These are phyloP conservation scores for Xylaria sp. DNA, from an alignment of 2,329 filamentous ascomycete species.

Conservation along the genomic window DNA sequence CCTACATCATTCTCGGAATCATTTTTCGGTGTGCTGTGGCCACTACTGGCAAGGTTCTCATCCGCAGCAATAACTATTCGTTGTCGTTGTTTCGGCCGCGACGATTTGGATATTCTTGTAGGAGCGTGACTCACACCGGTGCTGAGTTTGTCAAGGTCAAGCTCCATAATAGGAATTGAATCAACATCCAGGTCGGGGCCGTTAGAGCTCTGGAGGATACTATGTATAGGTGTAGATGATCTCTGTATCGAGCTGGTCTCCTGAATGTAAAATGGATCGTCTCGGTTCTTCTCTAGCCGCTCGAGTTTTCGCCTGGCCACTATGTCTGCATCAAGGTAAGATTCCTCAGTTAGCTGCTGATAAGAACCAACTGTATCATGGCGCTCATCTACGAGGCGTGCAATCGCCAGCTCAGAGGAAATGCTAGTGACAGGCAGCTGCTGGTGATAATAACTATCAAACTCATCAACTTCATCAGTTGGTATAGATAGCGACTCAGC, in stretches of 20 bases:
- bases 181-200: conserved; percentile 87
- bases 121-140: conserved; percentile 40
- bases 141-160: conserved; percentile 71
- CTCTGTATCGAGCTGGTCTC: conserved; percentile 60
- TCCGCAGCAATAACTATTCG: conserved; percentile 73
- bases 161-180: conserved; percentile 92
- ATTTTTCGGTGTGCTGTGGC: conserved; percentile 55
- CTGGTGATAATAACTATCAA: conserved; percentile 70
- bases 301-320: conserved; percentile 76
- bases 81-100: conserved; percentile 54
- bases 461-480: conserved; percentile 66
- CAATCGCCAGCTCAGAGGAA: conserved; percentile 62
- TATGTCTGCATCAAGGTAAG: conserved; percentile 74
- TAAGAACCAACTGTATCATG: conserved; percentile 61
- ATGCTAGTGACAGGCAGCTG: conserved; percentile 57
- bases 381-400: conserved; percentile 52
- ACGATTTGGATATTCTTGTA: conserved; percentile 34
- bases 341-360: conserved; percentile 66
- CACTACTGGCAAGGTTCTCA: conserved; percentile 68
- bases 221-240: conserved; percentile 78
- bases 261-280: conserved; percentile 94
- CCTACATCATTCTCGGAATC: conserved; percentile 61
- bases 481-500: conserved; percentile 57
- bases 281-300: conserved; percentile 79
- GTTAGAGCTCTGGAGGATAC: conserved; percentile 74